These are phyloP conservation scores for Actinidia arguta DNA, from an alignment of 179 eudicot species.

Conservation along the genomic window DNA sequence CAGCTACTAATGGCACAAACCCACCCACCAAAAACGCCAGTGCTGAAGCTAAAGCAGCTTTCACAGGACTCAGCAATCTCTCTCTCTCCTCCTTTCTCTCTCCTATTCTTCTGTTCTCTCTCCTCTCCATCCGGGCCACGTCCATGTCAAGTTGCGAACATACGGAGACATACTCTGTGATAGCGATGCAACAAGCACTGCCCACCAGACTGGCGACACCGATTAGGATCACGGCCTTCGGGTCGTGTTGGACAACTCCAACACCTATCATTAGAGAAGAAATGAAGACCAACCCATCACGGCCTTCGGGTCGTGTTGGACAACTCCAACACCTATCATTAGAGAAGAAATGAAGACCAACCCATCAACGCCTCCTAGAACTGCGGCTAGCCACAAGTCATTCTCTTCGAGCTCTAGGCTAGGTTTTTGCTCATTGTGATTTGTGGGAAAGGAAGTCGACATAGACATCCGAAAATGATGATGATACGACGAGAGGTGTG, in stretches of 20 bases:
- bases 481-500: no score
- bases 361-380: constrained; percentile 51
- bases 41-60: constrained; percentile 50
- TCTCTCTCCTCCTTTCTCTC: not conserved
- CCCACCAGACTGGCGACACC: constrained; percentile 46
- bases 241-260: constrained; percentile 45
- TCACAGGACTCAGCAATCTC: constrained; percentile 42
- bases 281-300: constrained; percentile 43
- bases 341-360: constrained; percentile 41
- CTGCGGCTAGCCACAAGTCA: constrained; percentile 48
- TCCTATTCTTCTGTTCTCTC: constrained; percentile 23
- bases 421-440: no score
- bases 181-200: constrained; percentile 55
- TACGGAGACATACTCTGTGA: constrained; percentile 50
- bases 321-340: constrained; percentile 55
- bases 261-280: constrained; percentile 52
- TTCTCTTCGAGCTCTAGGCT: no score
- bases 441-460: no score
- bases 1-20: constrained; percentile 47
- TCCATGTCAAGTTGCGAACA: constrained; percentile 50
- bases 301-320: constrained; percentile 36
- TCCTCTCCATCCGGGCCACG: constrained; percentile 39
- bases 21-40: constrained; percentile 46
- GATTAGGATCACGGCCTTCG: constrained; percentile 40
- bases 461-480: no score